These are phyloP conservation scores for Pseudoneurospora amorphoporcata DNA, from an alignment of 495 filamentous ascomycete genomes.

Conservation along the genomic window DNA sequence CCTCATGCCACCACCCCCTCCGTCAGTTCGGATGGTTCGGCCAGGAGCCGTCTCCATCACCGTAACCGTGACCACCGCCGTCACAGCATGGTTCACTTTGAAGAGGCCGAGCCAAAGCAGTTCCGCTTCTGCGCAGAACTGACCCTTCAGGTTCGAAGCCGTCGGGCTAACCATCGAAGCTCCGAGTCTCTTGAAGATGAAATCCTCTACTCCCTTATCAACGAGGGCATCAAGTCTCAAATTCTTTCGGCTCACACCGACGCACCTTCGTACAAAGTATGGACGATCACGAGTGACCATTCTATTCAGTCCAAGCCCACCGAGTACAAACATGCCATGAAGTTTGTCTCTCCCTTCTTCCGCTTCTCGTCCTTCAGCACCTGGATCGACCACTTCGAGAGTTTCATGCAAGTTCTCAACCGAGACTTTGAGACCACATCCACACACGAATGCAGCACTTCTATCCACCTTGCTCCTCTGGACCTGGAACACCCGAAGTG, in stretches of 20 bases:
- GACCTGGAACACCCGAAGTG: slow-evolving; percentile 1
- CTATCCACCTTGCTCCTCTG: slow-evolving; percentile 19
- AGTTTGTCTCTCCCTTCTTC: slow-evolving; percentile 19
- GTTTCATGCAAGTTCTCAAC: slow-evolving; percentile 14
- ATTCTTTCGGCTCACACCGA: background rate
- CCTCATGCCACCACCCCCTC: background rate
- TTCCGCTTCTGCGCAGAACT: slow-evolving; percentile 22
- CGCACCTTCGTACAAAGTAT: slow-evolving; percentile 5
- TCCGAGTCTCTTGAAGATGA: slow-evolving; percentile 11
- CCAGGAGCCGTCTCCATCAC: background rate
- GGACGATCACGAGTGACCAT: slow-evolving; percentile 15
- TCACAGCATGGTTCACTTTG: background rate
- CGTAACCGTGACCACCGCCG: background rate
- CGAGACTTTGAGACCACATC: slow-evolving; percentile 17
- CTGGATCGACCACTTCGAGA: slow-evolving; percentile 10
- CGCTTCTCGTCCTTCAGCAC: slow-evolving; percentile 11
- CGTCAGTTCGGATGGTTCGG: background rate
- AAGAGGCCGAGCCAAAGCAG: slow-evolving; percentile 4
- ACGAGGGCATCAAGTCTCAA: slow-evolving; percentile 11
- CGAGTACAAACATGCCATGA: slow-evolving; percentile 19
- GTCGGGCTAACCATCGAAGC: slow-evolving; percentile 11
- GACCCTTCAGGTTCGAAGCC: slow-evolving; percentile 18
- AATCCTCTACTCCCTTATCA: slow-evolving; percentile 10
- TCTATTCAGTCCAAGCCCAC: slow-evolving; percentile 10
- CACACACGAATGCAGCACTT: slow-evolving; percentile 18